Base-by-base conservation (phyloP, 2,329 filamentous ascomycete species). In the Ophiostoma himal-ulmi region DNA sequence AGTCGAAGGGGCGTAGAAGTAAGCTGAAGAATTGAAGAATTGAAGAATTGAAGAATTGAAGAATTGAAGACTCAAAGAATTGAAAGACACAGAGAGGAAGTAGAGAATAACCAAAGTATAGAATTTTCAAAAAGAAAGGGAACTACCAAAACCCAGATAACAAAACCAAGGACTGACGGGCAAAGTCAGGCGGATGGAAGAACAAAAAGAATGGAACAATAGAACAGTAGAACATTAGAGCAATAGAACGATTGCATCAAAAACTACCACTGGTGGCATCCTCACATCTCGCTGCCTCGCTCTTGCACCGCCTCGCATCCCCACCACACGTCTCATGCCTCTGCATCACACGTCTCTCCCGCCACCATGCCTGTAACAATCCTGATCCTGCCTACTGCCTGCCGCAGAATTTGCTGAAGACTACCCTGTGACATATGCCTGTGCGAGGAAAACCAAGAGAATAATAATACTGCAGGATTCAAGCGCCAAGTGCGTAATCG, bases 271-370 rank as follows among this genome's bases (percentile, higher is more conserved):
- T 44, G 17, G 44, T 48, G 7, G 44, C 11, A 48, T 48, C 17
- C 44, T 48, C 52, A 57, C 52, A 57, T 22, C 52, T 30, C 52
- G 52, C 52, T 54, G 30, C 52, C 52, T 57, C 52, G 52, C 52
- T 54, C 52, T 26, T 22, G 52, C 52, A 57, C 52, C 52, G n/a
- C 52, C 44, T n/a, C 44, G 37, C 37, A 39, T n/a, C 17, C 14
- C 37, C 37, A 39, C 37, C 37, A 39, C 5, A 5, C 41, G 5
- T 44, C 41, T 44, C 30, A 48, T 48, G 44, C 20, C 37, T 48
- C 17, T 20, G 44, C 44, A 44, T 17, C 37, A 39, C 37, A 39
- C 37, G 37, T 14, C 44, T 17, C 44, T 7, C n/a, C 44, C 44
- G 44, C 44, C 44, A n/a, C 44, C 37, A 3, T 39, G 37, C 37